Conservation (phyloP, 164 flowering plant species). For the Chimonanthus salicifolius region DNA sequence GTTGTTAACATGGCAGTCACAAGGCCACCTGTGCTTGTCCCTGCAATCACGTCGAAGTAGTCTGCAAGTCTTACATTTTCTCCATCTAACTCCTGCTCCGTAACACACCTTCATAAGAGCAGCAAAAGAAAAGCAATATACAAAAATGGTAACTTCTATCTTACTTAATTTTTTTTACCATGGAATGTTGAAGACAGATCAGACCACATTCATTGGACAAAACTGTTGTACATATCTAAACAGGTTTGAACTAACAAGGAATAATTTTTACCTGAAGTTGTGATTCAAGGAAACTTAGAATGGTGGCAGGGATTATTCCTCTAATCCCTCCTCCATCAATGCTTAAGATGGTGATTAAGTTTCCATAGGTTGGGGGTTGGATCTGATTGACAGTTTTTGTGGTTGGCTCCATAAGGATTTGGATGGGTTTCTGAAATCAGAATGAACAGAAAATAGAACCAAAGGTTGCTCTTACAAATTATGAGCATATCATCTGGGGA, state of each 20-base stretch:
- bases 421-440: too few species aligned
- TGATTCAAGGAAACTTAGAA: conserved; percentile 25
- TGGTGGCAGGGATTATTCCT: conserved; percentile 35
- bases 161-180: background rate
- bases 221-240: background rate
- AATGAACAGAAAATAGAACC: too few species aligned
- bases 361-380: conserved; percentile 33
- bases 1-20: conserved; percentile 41
- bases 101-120: background rate
- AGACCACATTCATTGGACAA: background rate
- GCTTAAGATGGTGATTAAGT: conserved; percentile 31
- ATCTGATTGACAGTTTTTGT: conserved; percentile 7
- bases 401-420: conserved; percentile 12
- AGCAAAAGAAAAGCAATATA: background rate
- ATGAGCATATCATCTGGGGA: too few species aligned
- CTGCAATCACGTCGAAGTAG: conserved; percentile 40
- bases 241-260: background rate
- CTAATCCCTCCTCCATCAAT: conserved; percentile 46
- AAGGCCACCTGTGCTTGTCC: conserved; percentile 46
- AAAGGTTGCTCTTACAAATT: too few species aligned
- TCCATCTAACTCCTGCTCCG: conserved; percentile 24
- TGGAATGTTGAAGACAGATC: background rate
- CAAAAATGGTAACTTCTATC: background rate
- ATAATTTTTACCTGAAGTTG: conserved; percentile 30
- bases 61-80: conserved; percentile 32